Evolutionary conservation across 129 eudicot genomes (phyloP), one percentile per base, ranked within the genome.

Genomic region (Helichrysum umbraculigerum): DNA sequence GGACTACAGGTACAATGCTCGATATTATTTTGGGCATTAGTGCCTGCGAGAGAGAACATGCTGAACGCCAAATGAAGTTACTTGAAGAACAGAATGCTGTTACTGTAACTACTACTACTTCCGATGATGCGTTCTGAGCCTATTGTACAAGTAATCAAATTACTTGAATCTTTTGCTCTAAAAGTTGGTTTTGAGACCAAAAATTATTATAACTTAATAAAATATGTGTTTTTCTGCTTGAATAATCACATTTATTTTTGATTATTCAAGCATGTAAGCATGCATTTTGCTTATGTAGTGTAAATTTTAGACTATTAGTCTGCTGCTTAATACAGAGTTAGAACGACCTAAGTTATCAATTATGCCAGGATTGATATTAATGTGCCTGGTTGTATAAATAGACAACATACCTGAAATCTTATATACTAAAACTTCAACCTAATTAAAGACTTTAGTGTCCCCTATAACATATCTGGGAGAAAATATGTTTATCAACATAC

Each of bases 1-100:
- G 99, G 64, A 95, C 99, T 14, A 91, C 99, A 2, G 99, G 99
- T 28, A 95, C 97, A 41, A 95, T 95, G 99, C 91, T 95, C 7
- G 99, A 95, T 80, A 91, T 95, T 22, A 86, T 95, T 19, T 83
- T 95, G 94, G 99, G 99, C 57, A 89, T 95, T n/a, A 87, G 87
- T 52, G 93, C 93, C 1, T 95, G 99, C 50, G 97, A 95, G 76
- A 87, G 94, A 73, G 99, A 95, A 82, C 96, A 91, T 52, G 99
- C 99, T 9, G 99, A 95, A 77, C 97, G 90, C 47, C 99, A 95
- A 73, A 85, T 86, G 90, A 83, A 91, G 88, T 85, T 95, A 32
- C 63, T 93, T 71, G 90, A 93, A 89, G 89, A 77, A 64, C 93
- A 88, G 73, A 84, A 84, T 68, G 52, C 97, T 28, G 74, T 20